Conservation (phyloP, 2,329 filamentous ascomycete species). For the Alternaria sp. region DNA sequence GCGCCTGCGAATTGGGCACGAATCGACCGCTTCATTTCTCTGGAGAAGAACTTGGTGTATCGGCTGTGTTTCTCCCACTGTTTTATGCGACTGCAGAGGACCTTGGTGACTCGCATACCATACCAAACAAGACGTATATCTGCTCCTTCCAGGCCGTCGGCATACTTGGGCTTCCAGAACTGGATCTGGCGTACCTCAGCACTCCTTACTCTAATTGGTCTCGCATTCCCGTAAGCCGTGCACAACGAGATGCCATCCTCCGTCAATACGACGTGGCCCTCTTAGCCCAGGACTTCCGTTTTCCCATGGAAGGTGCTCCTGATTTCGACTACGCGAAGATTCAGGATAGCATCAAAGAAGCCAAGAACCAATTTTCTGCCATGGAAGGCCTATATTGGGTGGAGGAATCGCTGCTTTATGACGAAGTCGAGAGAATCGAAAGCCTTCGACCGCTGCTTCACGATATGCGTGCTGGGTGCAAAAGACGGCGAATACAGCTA, state of each 20-base stretch:
- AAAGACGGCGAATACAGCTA: slow-evolving; percentile 39
- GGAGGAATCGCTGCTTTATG: slow-evolving; percentile 38
- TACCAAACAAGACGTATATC: slow-evolving; percentile 44
- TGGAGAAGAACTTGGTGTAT: slow-evolving; percentile 52
- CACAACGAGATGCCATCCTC: slow-evolving; percentile 50
- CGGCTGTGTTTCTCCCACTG: slow-evolving; percentile 51
- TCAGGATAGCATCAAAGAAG: slow-evolving; percentile 48
- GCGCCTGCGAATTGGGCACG: slow-evolving; percentile 49
- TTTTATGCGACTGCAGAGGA: slow-evolving; percentile 47
- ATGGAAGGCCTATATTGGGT: slow-evolving; percentile 54
- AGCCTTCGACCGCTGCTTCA: slow-evolving; percentile 39
- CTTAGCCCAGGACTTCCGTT: slow-evolving; percentile 51
- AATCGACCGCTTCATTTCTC: slow-evolving; percentile 51
- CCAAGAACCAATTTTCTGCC: slow-evolving; percentile 47
- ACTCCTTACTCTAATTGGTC: slow-evolving; percentile 50
- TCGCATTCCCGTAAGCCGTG: slow-evolving; percentile 44
- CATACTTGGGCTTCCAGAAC: slow-evolving; percentile 53
- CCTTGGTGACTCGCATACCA: slow-evolving; percentile 32
- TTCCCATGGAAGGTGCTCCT: slow-evolving; percentile 50
- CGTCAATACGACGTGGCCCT: slow-evolving; percentile 51
- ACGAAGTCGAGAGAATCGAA: slow-evolving; percentile 44
- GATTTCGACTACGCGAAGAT: slow-evolving; percentile 51
- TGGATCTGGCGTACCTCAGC: slow-evolving; percentile 47
- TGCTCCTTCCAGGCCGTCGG: slow-evolving; percentile 53
- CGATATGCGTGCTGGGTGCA: slow-evolving; percentile 42